Conservation (phyloP, 345 rosid genomes). For the Euclidium syriacum region DNA sequence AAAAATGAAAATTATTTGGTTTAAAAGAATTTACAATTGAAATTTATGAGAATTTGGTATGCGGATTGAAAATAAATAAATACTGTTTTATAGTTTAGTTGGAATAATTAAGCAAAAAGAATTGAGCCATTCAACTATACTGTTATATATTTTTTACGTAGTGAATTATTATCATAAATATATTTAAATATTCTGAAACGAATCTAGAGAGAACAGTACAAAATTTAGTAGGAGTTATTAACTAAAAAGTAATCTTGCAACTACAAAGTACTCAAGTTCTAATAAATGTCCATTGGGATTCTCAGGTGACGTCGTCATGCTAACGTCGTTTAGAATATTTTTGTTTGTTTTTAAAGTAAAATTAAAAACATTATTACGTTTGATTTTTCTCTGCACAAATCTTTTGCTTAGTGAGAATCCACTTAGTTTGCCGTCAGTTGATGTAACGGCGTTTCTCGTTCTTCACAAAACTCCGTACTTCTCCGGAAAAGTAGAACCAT, state of each 20-base stretch:
- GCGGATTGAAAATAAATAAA: neutral
- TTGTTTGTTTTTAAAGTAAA: neutral
- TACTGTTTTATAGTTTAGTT: neutral
- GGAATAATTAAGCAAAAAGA: neutral
- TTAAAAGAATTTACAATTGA: too few relatives aligned
- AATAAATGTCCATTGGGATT: conserved; percentile 21
- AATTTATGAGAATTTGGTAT: neutral
- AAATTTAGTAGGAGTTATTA: conserved; percentile 8
- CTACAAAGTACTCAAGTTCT: conserved; percentile 23
- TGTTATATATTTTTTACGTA: too few relatives aligned
- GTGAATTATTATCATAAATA: too few relatives aligned
- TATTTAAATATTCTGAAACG: too few relatives aligned
- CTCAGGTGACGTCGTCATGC: conserved; percentile 34
- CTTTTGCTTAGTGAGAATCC: conserved; percentile 29
- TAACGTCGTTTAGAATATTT: conserved; percentile 22
- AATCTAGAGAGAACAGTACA: neutral
- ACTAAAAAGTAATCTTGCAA: conserved; percentile 7
- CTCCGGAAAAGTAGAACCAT: neutral
- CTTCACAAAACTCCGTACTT: conserved; percentile 27
- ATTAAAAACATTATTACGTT: conserved; percentile 11
- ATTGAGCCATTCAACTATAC: too few relatives aligned
- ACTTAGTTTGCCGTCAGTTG: conserved; percentile 31
- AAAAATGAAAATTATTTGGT: too few relatives aligned
- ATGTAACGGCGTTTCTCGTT: conserved; percentile 38
- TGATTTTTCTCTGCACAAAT: conserved; percentile 28